Conservation (phyloP, 495 filamentous ascomycete genomes). For the Penicillium lagena region DNA sequence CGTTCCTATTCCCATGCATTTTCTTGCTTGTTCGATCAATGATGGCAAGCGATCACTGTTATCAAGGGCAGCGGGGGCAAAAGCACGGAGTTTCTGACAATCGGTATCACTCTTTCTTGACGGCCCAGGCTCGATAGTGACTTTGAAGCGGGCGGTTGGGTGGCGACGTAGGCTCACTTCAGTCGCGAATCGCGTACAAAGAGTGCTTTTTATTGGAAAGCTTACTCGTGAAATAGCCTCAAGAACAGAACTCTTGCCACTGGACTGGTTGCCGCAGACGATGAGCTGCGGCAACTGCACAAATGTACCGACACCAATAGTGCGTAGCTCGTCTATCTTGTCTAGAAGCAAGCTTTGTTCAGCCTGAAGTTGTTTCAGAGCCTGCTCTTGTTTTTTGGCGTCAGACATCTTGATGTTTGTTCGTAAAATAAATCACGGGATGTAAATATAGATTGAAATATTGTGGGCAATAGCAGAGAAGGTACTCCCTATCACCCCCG, state of each 20-base stretch:
- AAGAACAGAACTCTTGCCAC: conserved; percentile 69
- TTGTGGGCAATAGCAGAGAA: no score
- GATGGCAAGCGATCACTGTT: conserved; percentile 24
- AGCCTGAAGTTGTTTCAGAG: conserved; percentile 16
- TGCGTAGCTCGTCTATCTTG: conserved; percentile 51
- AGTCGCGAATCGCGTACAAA: conserved; percentile 65
- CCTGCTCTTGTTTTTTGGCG: no score
- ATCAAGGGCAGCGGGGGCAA: conserved; percentile 5
- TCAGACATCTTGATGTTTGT: no score
- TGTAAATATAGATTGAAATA: no score
- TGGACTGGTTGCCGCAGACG: conserved; percentile 67
- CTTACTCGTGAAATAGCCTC: conserved; percentile 66
- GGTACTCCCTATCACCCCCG: no score
- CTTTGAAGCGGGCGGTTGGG: conserved; percentile 19
- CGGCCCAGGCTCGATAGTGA: conserved; percentile 37
- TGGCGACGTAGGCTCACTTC: conserved; percentile 48
- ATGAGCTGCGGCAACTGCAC: conserved; percentile 65
- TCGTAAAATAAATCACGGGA: no score
- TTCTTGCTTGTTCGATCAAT: conserved; percentile 42
- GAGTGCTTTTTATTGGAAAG: conserved; percentile 57
- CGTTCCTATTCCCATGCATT: conserved; percentile 40
- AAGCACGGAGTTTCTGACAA: conserved; percentile 4
- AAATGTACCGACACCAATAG: conserved; percentile 45
- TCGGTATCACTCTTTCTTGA: conserved; percentile 11
- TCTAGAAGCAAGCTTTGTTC: conserved; percentile 39